Conservation (phyloP, 345 rosid species). For the Capsella bursapastoris region DNA sequence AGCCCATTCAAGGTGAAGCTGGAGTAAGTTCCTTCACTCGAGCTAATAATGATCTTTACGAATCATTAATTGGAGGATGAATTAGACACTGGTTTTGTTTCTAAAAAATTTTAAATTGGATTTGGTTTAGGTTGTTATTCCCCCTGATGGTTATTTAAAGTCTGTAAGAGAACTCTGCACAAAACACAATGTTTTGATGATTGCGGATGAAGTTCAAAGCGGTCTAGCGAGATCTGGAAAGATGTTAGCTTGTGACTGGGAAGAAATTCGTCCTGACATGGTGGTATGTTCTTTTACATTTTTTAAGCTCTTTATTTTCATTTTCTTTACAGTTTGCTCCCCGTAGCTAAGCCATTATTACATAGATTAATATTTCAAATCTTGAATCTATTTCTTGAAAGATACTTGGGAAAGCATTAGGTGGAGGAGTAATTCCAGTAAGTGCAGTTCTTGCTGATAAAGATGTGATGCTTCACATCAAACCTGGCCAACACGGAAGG, state of each 20-base stretch:
- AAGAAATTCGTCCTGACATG: constrained; percentile 81
- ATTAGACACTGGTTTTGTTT: background rate
- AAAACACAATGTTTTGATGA: constrained; percentile 80
- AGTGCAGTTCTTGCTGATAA: constrained; percentile 92
- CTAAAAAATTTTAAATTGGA: background rate
- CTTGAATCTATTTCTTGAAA: constrained; percentile 29
- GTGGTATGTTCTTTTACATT: constrained; percentile 60
- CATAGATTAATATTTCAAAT: constrained; percentile 15
- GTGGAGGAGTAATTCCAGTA: constrained; percentile 95
- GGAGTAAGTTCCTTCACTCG: constrained; percentile 52
- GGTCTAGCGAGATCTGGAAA: constrained; percentile 89
- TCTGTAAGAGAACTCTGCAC: constrained; percentile 86
- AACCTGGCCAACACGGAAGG: constrained; percentile 99
- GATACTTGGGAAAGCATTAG: constrained; percentile 97
- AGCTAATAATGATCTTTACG: too few relatives aligned
- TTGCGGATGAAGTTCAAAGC: constrained; percentile 96
- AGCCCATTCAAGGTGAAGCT: constrained; percentile 99
- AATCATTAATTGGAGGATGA: background rate
- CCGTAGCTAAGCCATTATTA: background rate
- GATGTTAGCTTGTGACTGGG: constrained; percentile 98
- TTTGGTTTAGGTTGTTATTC: constrained; percentile 70
- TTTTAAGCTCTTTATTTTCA: background rate
- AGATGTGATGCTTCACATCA: constrained; percentile 90
- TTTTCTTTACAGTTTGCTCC: background rate
- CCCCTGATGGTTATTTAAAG: constrained; percentile 82